phyloP scores from a whole-genome alignment of 2,329 filamentous ascomycete species.

The Trichoderma asperellum region DNA sequence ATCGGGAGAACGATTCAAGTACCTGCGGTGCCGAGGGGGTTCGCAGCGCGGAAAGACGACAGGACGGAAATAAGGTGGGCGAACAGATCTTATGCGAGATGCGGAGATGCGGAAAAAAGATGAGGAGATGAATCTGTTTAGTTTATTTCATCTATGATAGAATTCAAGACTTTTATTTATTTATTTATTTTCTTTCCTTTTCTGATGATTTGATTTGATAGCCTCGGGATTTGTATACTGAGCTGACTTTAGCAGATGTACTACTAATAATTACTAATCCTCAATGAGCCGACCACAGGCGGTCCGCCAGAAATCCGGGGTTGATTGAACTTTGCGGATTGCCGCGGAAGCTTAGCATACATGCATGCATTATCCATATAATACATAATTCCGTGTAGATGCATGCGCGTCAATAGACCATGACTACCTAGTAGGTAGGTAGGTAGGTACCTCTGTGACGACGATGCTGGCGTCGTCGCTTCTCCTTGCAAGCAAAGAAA shows the following conservation, averaged over 20 bases:
- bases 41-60: background rate
- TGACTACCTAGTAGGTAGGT: no score
- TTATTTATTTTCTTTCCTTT: background rate
- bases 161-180: background rate
- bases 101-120: background rate
- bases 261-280: background rate
- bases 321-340: background rate
- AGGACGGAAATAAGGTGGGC: background rate
- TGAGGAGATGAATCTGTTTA: background rate
- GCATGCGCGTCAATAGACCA: background rate
- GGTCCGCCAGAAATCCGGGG: no score
- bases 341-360: no score
- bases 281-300: no score
- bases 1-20: background rate
- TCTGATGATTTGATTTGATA: background rate
- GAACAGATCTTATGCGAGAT: no score
- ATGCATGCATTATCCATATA: background rate
- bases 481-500: background rate
- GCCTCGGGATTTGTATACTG: background rate
- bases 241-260: background rate
- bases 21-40: background rate
- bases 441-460: background rate
- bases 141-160: background rate
- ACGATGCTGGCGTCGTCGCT: background rate
- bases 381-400: background rate